These are phyloP conservation scores for Proteromonas lacertae DNA, from an alignment of 352 stramenopile genomes.

Conservation along the genomic window DNA sequence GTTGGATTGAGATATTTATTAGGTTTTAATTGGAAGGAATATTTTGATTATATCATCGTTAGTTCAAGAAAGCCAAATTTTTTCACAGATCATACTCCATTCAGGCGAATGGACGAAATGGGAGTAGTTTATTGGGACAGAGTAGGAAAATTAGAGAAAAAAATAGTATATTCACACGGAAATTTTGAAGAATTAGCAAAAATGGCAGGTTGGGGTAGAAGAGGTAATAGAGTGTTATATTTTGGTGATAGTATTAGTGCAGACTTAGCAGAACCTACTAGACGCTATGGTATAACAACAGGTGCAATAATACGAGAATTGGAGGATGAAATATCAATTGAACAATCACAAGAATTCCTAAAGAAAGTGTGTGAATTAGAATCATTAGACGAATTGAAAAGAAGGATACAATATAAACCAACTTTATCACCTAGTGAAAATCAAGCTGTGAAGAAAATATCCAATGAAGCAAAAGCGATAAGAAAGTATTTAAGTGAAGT, in stretches of 20 bases:
- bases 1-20: conserved; percentile 26
- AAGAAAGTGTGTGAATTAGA: background rate
- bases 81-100: conserved; percentile 30
- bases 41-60: conserved; percentile 37
- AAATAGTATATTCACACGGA: conserved; percentile 29
- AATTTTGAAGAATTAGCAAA: conserved; percentile 23
- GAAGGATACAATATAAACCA: conserved; percentile 3
- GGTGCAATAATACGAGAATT: conserved; percentile 48
- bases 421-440: background rate
- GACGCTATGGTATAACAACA: conserved; percentile 31
- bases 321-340: conserved; percentile 28
- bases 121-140: conserved; percentile 18
- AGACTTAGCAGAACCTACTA: conserved; percentile 32
- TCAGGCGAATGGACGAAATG: conserved; percentile 21
- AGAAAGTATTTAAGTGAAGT: conserved; percentile 1
- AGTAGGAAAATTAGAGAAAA: conserved; percentile 19
- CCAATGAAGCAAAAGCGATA: background rate
- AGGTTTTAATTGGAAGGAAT: conserved; percentile 29
- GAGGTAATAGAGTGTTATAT: conserved; percentile 34
- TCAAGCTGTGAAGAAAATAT: background rate
- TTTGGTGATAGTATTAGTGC: conserved; percentile 44
- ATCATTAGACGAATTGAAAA: background rate
- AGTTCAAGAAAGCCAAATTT: conserved; percentile 34
- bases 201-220: conserved; percentile 27
- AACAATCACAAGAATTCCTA: conserved; percentile 5